Conservation (phyloP, 768 basidiomycete genomes). For the Tephrocybe sp. region DNA sequence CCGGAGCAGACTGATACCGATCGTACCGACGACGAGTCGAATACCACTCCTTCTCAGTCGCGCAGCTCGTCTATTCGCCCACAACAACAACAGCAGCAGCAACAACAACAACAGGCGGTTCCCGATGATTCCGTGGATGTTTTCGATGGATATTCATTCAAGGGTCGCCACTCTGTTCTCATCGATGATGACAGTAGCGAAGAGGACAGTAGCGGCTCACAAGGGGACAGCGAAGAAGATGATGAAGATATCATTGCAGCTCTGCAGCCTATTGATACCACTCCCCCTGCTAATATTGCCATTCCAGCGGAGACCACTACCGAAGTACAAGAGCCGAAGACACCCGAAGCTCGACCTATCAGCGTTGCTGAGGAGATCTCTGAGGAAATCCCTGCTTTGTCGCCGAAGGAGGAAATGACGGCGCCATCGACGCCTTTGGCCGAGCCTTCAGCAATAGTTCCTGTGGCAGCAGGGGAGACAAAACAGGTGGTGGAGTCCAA, state of each 20-base stretch:
- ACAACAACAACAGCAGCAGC: slow-evolving; percentile 8
- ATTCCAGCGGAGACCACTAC: slow-evolving; percentile 22
- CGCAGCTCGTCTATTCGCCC: slow-evolving; percentile 69
- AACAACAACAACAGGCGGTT: slow-evolving; percentile 16
- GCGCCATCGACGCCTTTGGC: slow-evolving; percentile 2
- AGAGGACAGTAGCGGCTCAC: slow-evolving; percentile 42
- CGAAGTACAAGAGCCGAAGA: slow-evolving; percentile 59
- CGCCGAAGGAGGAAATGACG: slow-evolving; percentile 16
- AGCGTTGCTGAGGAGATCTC: slow-evolving; percentile 24
- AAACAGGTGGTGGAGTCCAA: slow-evolving; percentile 18
- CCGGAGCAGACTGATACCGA: slow-evolving; percentile 67
- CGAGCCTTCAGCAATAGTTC: slow-evolving; percentile 6
- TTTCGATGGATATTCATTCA: slow-evolving; percentile 94
- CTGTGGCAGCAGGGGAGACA: neutral
- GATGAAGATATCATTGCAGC: slow-evolving; percentile 24
- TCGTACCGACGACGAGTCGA: slow-evolving; percentile 70
- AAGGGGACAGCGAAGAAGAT: slow-evolving; percentile 40
- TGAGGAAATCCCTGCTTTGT: slow-evolving; percentile 19
- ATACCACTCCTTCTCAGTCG: slow-evolving; percentile 77
- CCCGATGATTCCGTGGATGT: slow-evolving; percentile 66
- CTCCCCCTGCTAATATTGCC: slow-evolving; percentile 14
- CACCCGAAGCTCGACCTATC: slow-evolving; percentile 63
- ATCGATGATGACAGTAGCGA: slow-evolving; percentile 72
- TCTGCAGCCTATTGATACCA: slow-evolving; percentile 17
- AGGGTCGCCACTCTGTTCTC: slow-evolving; percentile 78